A percentile compares a stretch with the other conserved stretches of the same genome.
Conservation (phyloP, 2,329 filamentous ascomycete species). For the Ceratocystis harringtonii region DNA sequence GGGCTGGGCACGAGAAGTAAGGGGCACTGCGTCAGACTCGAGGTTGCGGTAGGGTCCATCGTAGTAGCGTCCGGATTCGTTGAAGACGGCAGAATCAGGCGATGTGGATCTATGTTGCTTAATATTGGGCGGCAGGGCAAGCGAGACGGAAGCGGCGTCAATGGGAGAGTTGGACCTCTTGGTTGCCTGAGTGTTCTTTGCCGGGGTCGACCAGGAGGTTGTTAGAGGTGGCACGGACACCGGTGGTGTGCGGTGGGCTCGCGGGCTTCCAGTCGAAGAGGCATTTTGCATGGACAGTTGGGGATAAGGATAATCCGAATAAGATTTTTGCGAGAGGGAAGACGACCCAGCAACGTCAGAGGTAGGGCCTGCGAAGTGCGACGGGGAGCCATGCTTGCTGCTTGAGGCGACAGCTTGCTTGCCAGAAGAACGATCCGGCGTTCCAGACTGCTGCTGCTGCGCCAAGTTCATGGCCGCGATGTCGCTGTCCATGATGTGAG, state of each 20-base stretch:
- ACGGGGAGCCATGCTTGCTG: slow-evolving; percentile 1
- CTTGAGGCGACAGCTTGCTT: not conserved
- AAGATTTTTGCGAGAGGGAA: slow-evolving; percentile 8
- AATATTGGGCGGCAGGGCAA: slow-evolving; percentile 40
- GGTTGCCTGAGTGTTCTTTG: slow-evolving; percentile 13
- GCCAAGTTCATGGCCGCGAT: not conserved
- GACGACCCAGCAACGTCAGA: slow-evolving; percentile 10
- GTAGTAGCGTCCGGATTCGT: slow-evolving; percentile 8
- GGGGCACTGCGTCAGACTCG: slow-evolving; percentile 29
- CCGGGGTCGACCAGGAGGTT: slow-evolving; percentile 14
- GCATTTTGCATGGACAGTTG: slow-evolving; percentile 6
- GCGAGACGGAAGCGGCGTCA: slow-evolving; percentile 38
- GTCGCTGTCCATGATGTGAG: slow-evolving; percentile 10
- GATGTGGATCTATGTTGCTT: slow-evolving; percentile 23
- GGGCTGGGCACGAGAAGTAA: slow-evolving; percentile 41
- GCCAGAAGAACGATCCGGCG: slow-evolving; percentile 16
- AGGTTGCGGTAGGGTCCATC: slow-evolving; percentile 11
- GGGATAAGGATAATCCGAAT: slow-evolving; percentile 16
- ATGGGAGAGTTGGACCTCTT: slow-evolving; percentile 31
- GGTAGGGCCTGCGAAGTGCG: slow-evolving; percentile 5
- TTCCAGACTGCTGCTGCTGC: slow-evolving; percentile 5
- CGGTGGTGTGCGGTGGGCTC: slow-evolving; percentile 29
- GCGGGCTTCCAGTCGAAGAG: slow-evolving; percentile 8
- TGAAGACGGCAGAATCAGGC: slow-evolving; percentile 19
- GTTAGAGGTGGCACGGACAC: slow-evolving; percentile 23